Conservation (phyloP, 2,329 filamentous ascomycete species). For the Venturia pyrina region DNA sequence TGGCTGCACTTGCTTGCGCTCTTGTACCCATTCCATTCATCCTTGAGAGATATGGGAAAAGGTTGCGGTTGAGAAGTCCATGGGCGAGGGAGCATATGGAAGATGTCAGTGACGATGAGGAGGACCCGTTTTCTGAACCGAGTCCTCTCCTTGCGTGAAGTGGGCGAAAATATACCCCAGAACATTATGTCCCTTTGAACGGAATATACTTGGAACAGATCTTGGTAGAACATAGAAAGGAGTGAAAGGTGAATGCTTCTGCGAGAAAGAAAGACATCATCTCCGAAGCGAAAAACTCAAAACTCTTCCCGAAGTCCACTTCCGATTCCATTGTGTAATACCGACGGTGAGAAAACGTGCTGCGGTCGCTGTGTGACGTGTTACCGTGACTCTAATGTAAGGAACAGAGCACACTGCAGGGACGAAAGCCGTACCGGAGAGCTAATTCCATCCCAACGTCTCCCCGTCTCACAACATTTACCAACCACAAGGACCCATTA, state of each 20-base stretch:
- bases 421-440: neutral
- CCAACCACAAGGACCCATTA: no score
- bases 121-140: neutral
- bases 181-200: no score
- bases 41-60: constrained; percentile 56
- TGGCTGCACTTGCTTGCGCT: constrained; percentile 61
- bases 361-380: neutral
- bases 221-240: no score
- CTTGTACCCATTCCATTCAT: constrained; percentile 75
- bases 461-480: no score
- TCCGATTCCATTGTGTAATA: neutral
- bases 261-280: no score
- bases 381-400: no score
- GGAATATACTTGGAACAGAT: no score
- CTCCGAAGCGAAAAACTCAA: neutral
- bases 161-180: no score
- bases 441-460: no score
- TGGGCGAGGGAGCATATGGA: constrained; percentile 34
- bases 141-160: neutral
- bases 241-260: no score
- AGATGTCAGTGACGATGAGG: constrained; percentile 7
- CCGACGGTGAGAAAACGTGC: neutral
- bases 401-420: no score
- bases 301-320: neutral
- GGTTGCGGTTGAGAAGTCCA: constrained; percentile 45